Conservation (phyloP, 2,329 filamentous ascomycete genomes). For the Orbilia ellipsospora region DNA sequence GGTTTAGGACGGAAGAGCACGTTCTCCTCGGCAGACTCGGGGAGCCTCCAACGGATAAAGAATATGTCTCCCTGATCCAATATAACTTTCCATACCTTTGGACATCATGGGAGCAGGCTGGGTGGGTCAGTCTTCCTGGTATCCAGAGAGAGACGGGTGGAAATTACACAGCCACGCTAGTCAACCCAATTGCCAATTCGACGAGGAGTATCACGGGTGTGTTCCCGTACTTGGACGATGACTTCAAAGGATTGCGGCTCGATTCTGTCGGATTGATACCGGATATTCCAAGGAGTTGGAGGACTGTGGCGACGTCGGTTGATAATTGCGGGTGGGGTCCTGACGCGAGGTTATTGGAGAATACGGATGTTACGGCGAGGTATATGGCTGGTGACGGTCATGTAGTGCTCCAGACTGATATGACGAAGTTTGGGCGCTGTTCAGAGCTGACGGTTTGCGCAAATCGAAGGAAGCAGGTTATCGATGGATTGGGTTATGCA, state of each 20-base stretch:
- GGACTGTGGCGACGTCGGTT: slow-evolving; percentile 1
- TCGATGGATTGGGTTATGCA: slow-evolving; percentile 29
- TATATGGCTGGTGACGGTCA: slow-evolving; percentile 28
- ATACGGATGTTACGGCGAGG: slow-evolving; percentile 30
- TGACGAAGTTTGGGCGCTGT: slow-evolving; percentile 41
- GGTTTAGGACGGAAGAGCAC: slow-evolving; percentile 26
- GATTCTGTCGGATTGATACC: slow-evolving; percentile 38
- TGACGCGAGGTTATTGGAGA: slow-evolving; percentile 40
- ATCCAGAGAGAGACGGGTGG: slow-evolving; percentile 18
- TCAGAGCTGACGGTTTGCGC: slow-evolving; percentile 44
- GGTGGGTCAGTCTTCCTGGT: slow-evolving; percentile 35
- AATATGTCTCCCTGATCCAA: slow-evolving; percentile 18
- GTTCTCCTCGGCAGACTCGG: slow-evolving; percentile 17
- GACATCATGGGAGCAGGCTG: slow-evolving; percentile 21
- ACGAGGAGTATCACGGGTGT: slow-evolving; percentile 16
- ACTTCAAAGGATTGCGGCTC: slow-evolving; percentile 22
- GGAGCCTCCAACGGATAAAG: not conserved
- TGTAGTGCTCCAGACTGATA: slow-evolving; percentile 38
- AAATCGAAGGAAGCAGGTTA: slow-evolving; percentile 33
- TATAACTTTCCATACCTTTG: slow-evolving; percentile 40
- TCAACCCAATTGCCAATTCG: slow-evolving; percentile 9
- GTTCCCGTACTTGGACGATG: slow-evolving; percentile 47
- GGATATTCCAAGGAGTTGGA: slow-evolving; percentile 35
- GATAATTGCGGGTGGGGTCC: slow-evolving; percentile 33
- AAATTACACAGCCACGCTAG: slow-evolving; percentile 38